Evolutionary conservation across 805 yeast species (phyloP), one percentile per base, ranked within the genome.

Genomic region (Saccharomyces kudriavzevii): DNA sequence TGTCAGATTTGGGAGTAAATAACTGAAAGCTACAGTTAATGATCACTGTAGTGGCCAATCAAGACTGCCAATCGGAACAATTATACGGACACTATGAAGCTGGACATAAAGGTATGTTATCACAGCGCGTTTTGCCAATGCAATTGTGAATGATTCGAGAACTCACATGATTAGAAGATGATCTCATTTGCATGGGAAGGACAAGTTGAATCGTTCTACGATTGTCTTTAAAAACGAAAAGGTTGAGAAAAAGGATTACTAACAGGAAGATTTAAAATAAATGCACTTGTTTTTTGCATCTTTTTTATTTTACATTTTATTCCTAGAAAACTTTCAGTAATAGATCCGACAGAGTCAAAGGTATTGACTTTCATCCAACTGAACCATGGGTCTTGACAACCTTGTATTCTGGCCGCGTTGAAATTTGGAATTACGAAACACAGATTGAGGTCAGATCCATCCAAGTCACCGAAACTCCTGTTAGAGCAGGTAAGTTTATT

Each of bases 321-420:
- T 6, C 24, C 17, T 35, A 85, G 80, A 89, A 87, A 76, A 85
- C 85, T 64, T 88, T 91, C 72, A 85, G 89, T 61, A 82, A 94
- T 58, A 88, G 97, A 65, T 85, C 97, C 43, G 97, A 91, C 70
- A 85, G 99, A 70, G 97, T 94, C 69, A 94, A 94, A 73, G 97
- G 97, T 49, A 86, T 94, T 67, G 99, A 94, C 73, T 87, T 94
- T 78, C 99, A 94, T 70, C 99, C 99, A 25, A 78, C 91, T 22
- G 99, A 94, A 71, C 98, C 99, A 52, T 92, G 98, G 98, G 83
- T 90, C 51, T 77, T 90, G 65, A 85, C 92, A 52, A 89, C 97
- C n/a, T 77, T 89, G 55, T 90, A 88, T 72, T 87, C 91, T 50
- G 99, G 78, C 49, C 71, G 73, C 51, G 83, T 89, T 52, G 97